Evolutionary conservation across 345 rosid genomes (phyloP), one percentile per base, ranked within the genome.

Genomic region (Salix udensis): DNA sequence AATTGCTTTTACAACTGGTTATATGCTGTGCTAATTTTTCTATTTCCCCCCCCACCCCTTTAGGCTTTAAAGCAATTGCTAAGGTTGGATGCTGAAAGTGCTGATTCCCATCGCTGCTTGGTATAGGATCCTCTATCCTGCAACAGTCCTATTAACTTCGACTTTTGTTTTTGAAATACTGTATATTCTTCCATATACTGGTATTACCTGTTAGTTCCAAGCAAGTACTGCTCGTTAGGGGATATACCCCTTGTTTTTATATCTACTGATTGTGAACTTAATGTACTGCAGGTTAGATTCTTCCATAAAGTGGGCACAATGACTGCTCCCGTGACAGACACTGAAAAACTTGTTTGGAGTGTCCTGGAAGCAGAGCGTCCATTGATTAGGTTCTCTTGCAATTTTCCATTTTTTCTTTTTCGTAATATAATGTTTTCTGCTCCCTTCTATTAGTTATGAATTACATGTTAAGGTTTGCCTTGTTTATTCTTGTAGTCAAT

Each of bases 361-460:
- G 97, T 96, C 72, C 78, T 96, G 75, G 95, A 92, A 83, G 97
- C 93, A 10, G 99, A 96, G 86, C 93, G 97, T 55, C 89, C 91
- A 61, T 81, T 88, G 73, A 87, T 96, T 82, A 91, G 97, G 99
- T 96, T 80, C 66, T 80, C 36, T 26, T 30, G 55, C 65, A 74
- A 53, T 2, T 60, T 37, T 61, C 23, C 13, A n/a, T n/a, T 15
- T 13, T n/a, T 67, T 58, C 30, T 11, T 71, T 5, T 65, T 19
- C 28, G 9, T 75, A 6, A 4, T 26, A 36, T 34, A 9, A 40
- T 6, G 26, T 42, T 28, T 58, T 65, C 2, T 36, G 40, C 37
- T 68, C 28, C 44, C 23, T 34, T 7, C 66, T 62, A 67, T 64
- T 21, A 65, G 67, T 77, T 74, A 67, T 31, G 28, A 53, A 36